Base-by-base conservation (phyloP, 371 early-diverging fungal genomes). In the Actinomucor elegans region DNA sequence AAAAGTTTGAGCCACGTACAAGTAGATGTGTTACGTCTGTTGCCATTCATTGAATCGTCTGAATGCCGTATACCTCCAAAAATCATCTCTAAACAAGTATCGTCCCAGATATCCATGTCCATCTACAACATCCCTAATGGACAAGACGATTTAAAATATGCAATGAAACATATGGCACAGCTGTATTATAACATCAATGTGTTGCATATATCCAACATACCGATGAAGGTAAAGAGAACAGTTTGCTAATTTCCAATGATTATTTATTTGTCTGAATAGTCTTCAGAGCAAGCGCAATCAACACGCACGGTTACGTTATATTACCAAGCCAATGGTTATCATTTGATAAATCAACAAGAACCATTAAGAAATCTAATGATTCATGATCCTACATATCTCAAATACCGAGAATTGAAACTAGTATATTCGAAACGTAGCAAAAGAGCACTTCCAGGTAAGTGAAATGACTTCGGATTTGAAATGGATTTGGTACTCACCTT, bases 111-210 rank as follows among this genome's bases (percentile, higher is more conserved):
- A 4, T 59, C 67, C 10, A 35, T 71, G 35, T 71, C 71, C 1
- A 46, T 67, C 0, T 52, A 64, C 29, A 67, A 55, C 46, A 58
- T 71, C 38, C 71, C 67, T n/a, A 71, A 67, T 26, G 53, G 57
- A 4, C 45, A 52, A n/a, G 37, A 58, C 21, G 57, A 56, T 31
- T 35, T 71, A n/a, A 61, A 60, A 34, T 32, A 46, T 28, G 59
- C 71, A 8, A 71, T 71, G 71, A 43, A 37, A 2, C 38, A 67
- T 45, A 37, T 67, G n/a, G 59, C 59, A 7, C 71, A 64, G 36
- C 15, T 59, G 28, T 67, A 61, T 43, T 71, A 61, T 50, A 61
- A 67, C 29, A 38, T 71, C 21, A 55, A 55, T 33, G 26, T 57
- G 1, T 20, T 71, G 11, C 55, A 54, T 10, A 67, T 71, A 32